These are phyloP conservation scores for Silene noctiflora DNA, from an alignment of 179 eudicot genomes.

Conservation along the genomic window DNA sequence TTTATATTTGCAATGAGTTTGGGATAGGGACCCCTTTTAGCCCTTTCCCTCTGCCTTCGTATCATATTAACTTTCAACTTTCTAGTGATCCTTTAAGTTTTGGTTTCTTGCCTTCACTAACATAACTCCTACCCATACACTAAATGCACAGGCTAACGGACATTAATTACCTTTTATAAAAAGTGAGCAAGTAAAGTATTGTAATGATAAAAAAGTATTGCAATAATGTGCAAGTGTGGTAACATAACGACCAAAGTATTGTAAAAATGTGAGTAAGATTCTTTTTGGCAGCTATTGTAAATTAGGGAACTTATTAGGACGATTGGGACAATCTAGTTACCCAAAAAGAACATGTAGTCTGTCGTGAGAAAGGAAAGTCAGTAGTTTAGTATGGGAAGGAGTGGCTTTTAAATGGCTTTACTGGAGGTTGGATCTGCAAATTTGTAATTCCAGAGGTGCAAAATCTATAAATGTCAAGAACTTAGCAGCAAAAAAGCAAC, in stretches of 20 bases:
- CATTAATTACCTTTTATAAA: no score
- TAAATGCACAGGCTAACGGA: no score
- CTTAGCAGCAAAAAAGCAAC: constrained; percentile 5
- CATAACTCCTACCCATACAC: no score
- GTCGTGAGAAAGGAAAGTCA: neutral
- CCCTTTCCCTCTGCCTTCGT: neutral
- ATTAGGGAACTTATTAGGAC: neutral
- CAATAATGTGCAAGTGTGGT: no score
- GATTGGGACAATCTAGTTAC: neutral
- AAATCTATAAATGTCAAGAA: constrained; percentile 1
- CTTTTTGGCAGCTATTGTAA: neutral
- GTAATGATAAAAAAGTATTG: no score
- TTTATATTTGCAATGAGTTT: no score
- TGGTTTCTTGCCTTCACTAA: neutral
- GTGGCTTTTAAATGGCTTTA: neutral
- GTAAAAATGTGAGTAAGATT: no score
- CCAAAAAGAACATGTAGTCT: neutral
- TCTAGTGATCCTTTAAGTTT: neutral
- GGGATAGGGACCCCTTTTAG: neutral
- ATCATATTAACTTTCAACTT: neutral
- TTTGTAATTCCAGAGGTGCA: neutral
- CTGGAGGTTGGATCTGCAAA: neutral
- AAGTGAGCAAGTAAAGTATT: no score
- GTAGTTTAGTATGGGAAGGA: neutral
- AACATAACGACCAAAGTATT: no score